Evolutionary conservation across 768 basidiomycete genomes (phyloP), one percentile per base, ranked within the genome.

Genomic region (Gymnopilus dilepis): DNA sequence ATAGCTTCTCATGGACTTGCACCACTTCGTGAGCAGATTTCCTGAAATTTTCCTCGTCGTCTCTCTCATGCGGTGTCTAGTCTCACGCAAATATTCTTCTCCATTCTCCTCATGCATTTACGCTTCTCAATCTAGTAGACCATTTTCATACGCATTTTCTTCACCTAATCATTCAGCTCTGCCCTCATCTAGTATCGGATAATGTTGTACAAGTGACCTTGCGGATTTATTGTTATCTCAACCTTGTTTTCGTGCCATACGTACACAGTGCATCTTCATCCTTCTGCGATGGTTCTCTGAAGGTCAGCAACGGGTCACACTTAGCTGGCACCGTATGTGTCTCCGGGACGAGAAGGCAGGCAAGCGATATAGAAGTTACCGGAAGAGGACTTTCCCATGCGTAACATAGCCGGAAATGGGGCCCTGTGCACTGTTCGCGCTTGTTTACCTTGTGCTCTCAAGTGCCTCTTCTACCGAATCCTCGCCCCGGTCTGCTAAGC

Each of bases 161-260:
- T 61, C 59, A 65, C 28, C 15, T 50, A 31, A 50, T 72, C 73
- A 72, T 74, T 62, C 58, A 53, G 58, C 51, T 28, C 65, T 65
- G 63, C 61, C 67, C 70, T 71, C 65, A 69, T 70, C 69, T 73
- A 73, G 63, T 61, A 59, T 71, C 69, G 75, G 74, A 75, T 77
- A 76, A 74, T 75, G 67, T 78, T 50, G 69, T 76, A 74, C 60
- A 66, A 64, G 63, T 68, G 63, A 62, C 60, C 59, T 60, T 61
- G 66, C 61, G 59, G 62, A 63, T 63, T 66, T 63, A 64, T 58
- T 60, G 58, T 62, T 66, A 65, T 63, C 53, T 61, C 61, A 52
- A 57, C 58, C 47, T 58, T 21, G 47, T 60, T 61, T 53, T 30
- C 50, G 31, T 24, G 26, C 62, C 62, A 61, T 37, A 58, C 56